These are phyloP conservation scores for Adiantum capillusveneris DNA, from an alignment of 75 land plant species.

Conservation along the genomic window DNA sequence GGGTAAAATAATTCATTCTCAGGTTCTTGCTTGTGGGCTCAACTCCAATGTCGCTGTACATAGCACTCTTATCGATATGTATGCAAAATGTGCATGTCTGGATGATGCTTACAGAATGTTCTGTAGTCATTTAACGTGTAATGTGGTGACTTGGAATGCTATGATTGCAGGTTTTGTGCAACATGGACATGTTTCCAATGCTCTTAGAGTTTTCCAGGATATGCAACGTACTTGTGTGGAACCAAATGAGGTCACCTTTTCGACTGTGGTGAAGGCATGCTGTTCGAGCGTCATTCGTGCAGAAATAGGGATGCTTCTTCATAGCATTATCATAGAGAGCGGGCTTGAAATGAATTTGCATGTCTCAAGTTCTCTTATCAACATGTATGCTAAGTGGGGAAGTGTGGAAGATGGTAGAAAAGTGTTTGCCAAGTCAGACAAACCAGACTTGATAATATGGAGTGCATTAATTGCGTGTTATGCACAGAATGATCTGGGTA, in stretches of 20 bases:
- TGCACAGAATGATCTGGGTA: conserved; percentile 37
- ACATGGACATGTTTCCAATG: conserved; percentile 38
- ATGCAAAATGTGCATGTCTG: conserved; percentile 49
- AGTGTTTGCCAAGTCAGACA: conserved; percentile 34
- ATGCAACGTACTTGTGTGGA: conserved; percentile 32
- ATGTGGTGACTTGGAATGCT: conserved; percentile 56
- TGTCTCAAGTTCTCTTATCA: conserved; percentile 5
- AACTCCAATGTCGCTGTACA: conserved; percentile 37
- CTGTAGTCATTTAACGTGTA: conserved; percentile 23
- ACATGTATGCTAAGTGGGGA: conserved; percentile 58
- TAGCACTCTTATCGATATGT: conserved; percentile 53
- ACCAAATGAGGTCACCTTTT: conserved; percentile 35
- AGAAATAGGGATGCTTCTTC: conserved; percentile 32
- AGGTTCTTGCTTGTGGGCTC: conserved; percentile 36
- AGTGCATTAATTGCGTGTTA: conserved; percentile 55
- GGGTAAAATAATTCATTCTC: conserved; percentile 46
- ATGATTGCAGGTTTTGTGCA: conserved; percentile 49
- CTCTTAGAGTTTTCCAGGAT: conserved; percentile 33
- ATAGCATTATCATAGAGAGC: neutral
- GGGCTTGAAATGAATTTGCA: neutral
- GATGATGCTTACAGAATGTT: conserved; percentile 26
- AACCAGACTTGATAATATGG: conserved; percentile 49
- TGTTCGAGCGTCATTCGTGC: conserved; percentile 36
- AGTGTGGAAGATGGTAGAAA: conserved; percentile 29
- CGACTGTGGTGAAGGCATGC: conserved; percentile 52